Conservation (phyloP, 805 yeast genomes). For the Candida methanosorbosa region DNA sequence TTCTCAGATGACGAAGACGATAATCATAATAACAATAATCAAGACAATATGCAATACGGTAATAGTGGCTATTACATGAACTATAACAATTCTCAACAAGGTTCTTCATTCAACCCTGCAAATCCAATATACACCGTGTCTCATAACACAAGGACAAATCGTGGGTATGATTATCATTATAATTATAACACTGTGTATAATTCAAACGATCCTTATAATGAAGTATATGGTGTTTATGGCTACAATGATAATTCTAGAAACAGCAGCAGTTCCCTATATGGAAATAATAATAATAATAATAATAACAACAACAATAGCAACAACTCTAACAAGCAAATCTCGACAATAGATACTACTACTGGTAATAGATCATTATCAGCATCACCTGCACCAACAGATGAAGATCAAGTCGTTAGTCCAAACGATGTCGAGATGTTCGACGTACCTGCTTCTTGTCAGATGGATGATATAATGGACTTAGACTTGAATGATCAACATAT, state of each 20-base stretch:
- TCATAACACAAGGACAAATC: slow-evolving; percentile 61
- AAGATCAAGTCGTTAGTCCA: too few species aligned
- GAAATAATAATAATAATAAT: slow-evolving; percentile 5
- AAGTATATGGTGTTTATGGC: neutral
- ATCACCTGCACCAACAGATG: neutral
- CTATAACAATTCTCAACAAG: slow-evolving; percentile 30
- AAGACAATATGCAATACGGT: too few species aligned
- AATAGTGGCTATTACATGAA: slow-evolving; percentile 56
- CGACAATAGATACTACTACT: too few species aligned
- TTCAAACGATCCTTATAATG: slow-evolving; percentile 29
- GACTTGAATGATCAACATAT: slow-evolving; percentile 4
- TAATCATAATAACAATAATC: slow-evolving; percentile 36
- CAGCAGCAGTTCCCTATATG: too few species aligned
- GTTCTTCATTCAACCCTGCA: slow-evolving; percentile 7
- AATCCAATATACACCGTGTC: slow-evolving; percentile 45
- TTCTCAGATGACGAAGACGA: slow-evolving; percentile 56
- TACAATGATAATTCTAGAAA: slow-evolving; percentile 17
- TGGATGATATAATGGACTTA: slow-evolving; percentile 20
- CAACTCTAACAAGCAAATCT: too few species aligned
- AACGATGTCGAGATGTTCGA: slow-evolving; percentile 24
- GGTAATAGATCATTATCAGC: too few species aligned
- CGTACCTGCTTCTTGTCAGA: slow-evolving; percentile 33
- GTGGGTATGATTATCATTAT: slow-evolving; percentile 72
- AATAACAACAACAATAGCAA: too few species aligned
- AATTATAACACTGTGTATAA: slow-evolving; percentile 76